A percentile compares a stretch with the other conserved stretches of the same genome.
Conservation (phyloP, 2,329 filamentous ascomycete genomes). For the Alternaria sp. region DNA sequence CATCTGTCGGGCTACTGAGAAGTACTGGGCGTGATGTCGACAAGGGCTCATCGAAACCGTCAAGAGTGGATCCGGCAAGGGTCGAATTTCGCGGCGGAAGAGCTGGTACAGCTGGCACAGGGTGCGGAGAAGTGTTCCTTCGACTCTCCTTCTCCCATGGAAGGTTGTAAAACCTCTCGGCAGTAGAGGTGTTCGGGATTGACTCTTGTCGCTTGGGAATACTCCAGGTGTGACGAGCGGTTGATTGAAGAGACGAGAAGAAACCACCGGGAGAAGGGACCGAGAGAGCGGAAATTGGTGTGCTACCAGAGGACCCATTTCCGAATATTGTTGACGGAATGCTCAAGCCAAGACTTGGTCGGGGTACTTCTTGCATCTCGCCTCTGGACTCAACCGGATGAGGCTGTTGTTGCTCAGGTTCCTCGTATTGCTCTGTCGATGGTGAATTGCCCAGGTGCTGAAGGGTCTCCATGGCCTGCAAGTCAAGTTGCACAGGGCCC, state of each 20-base stretch:
- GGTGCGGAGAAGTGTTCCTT: constrained; percentile 34
- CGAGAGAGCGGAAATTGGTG: constrained; percentile 80
- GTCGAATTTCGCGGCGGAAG: constrained; percentile 32
- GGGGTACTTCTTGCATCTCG: constrained; percentile 67
- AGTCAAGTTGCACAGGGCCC: constrained; percentile 70
- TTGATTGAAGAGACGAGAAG: constrained; percentile 82
- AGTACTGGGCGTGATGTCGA: constrained; percentile 43
- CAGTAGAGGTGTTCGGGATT: constrained; percentile 86
- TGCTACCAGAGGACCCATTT: constrained; percentile 54
- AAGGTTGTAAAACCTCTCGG: constrained; percentile 87
- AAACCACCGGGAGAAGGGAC: constrained; percentile 93
- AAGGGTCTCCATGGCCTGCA: constrained; percentile 80
- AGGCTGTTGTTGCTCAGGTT: constrained; percentile 32
- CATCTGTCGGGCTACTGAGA: constrained; percentile 41
- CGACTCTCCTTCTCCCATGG: constrained; percentile 70
- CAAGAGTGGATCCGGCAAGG: constrained; percentile 46
- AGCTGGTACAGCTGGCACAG: constrained; percentile 26
- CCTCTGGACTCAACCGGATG: constrained; percentile 58
- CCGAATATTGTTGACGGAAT: constrained; percentile 34
- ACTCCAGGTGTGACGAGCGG: constrained; percentile 84
- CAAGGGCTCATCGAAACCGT: constrained; percentile 42
- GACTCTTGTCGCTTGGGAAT: constrained; percentile 53
- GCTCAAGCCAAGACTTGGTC: constrained; percentile 57
- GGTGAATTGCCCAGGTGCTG: constrained; percentile 67
- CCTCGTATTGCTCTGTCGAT: constrained; percentile 30